Percentiles rank a stretch among this genome's conserved stretches.
These are phyloP conservation scores for Xylaria sp. DNA, from an alignment of 2,329 filamentous ascomycete genomes.

Conservation along the genomic window DNA sequence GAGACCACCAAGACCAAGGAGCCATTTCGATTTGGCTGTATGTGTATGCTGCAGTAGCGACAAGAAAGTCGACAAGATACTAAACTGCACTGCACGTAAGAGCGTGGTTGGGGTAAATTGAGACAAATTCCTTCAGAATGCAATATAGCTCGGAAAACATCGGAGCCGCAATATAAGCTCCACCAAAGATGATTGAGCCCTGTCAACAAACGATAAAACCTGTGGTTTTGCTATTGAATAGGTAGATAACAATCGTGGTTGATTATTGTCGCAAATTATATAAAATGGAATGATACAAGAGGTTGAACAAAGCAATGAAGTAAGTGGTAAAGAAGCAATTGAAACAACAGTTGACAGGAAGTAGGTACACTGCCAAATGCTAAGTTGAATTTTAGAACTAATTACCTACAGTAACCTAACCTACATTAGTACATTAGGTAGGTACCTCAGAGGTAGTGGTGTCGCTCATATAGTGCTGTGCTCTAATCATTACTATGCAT, in stretches of 20 bases:
- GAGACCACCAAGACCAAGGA: conserved; percentile 34
- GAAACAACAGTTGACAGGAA: background rate
- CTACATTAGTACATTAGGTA: background rate
- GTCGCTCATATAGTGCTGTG: background rate
- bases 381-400: too few relatives aligned
- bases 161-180: background rate
- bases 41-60: background rate
- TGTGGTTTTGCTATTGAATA: background rate
- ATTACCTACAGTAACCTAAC: background rate
- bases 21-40: conserved; percentile 26
- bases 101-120: background rate
- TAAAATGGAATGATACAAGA: background rate
- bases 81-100: background rate
- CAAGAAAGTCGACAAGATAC: background rate
- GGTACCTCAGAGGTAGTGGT: background rate
- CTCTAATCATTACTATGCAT: background rate
- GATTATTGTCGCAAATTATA: background rate
- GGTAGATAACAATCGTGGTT: background rate
- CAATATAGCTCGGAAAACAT: background rate
- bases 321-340: background rate
- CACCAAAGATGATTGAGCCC: background rate
- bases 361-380: background rate
- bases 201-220: background rate
- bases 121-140: background rate
- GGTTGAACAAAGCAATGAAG: background rate